A percentile compares a stretch with the other conserved stretches of the same genome.
phyloP scores from a whole-genome alignment of 257 asterid genomes.

The Nicotiana undulata region DNA sequence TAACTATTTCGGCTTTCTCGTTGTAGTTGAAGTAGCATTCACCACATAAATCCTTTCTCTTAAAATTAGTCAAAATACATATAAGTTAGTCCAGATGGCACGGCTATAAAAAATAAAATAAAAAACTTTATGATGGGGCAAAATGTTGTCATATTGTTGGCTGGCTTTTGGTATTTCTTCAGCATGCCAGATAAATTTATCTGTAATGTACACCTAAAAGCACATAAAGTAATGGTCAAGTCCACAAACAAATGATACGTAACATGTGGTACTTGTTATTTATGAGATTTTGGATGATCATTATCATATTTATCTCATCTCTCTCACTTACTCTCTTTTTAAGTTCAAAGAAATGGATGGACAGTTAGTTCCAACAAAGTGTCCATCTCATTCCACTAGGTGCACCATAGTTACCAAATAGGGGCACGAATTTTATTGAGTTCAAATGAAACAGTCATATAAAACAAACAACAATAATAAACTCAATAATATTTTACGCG shows the following conservation, averaged over 20 bases:
- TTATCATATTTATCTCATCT: too few relatives aligned
- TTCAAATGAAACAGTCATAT: neutral
- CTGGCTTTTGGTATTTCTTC: neutral
- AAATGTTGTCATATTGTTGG: neutral
- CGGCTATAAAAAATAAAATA: too few relatives aligned
- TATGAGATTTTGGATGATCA: slow-evolving; percentile 1
- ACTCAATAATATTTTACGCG: fast-evolving
- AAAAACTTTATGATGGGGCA: neutral
- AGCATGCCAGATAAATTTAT: slow-evolving; percentile 31
- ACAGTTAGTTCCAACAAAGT: neutral
- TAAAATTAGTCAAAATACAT: too few relatives aligned
- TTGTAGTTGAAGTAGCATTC: too few relatives aligned
- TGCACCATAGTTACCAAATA: neutral
- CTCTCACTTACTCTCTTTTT: neutral
- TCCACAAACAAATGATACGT: slow-evolving; percentile 17
- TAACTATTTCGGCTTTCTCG: too few relatives aligned
- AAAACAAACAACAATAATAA: too few relatives aligned
- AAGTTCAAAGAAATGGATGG: neutral
- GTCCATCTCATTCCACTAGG: neutral
- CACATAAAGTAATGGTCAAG: neutral
- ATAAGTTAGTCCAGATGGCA: too few relatives aligned
- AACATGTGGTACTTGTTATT: slow-evolving; percentile 20
- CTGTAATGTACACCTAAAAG: slow-evolving; percentile 22
- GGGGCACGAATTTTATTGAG: neutral
- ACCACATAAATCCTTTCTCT: too few relatives aligned